phyloP scores from a whole-genome alignment of 2,329 filamentous ascomycete species.

The Biscogniauxia mediterranea region DNA sequence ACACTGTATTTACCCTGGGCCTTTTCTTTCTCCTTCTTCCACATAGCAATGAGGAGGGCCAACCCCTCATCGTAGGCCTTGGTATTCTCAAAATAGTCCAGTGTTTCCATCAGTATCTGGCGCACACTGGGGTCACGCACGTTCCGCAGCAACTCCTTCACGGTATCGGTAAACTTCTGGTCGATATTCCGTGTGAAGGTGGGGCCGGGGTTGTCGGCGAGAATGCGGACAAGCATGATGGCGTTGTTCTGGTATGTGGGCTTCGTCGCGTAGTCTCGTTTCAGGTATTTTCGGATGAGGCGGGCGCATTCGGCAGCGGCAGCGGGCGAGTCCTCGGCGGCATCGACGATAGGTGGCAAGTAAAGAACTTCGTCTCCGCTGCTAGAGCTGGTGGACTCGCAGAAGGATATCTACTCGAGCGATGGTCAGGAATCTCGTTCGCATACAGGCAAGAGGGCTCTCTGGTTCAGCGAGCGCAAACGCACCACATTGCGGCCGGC shows the following conservation, averaged over 20 bases:
- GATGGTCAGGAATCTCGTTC: conserved; percentile 16
- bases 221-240: conserved; percentile 90
- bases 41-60: conserved; percentile 73
- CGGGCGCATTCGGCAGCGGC: conserved; percentile 80
- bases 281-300: conserved; percentile 78
- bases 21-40: conserved; percentile 80
- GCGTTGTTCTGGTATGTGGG: conserved; percentile 89
- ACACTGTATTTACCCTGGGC: conserved; percentile 52
- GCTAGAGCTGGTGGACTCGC: conserved; percentile 67
- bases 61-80: conserved; percentile 75
- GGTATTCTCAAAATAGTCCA: conserved; percentile 73
- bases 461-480: conserved; percentile 13
- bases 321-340: conserved; percentile 84
- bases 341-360: conserved; percentile 89
- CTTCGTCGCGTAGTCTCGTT: conserved; percentile 63
- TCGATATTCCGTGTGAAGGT: conserved; percentile 92
- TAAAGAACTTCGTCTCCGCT: conserved; percentile 86
- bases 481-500: conserved; percentile 66
- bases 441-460: conserved; percentile 4
- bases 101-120: conserved; percentile 82
- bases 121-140: conserved; percentile 73
- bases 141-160: conserved; percentile 72
- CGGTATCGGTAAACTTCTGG: conserved; percentile 72
- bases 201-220: conserved; percentile 85
- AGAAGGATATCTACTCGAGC: conserved; percentile 67